Conservation (phyloP, 805 yeast genomes). For the Sugiyamaella boreocaroliniensis region DNA sequence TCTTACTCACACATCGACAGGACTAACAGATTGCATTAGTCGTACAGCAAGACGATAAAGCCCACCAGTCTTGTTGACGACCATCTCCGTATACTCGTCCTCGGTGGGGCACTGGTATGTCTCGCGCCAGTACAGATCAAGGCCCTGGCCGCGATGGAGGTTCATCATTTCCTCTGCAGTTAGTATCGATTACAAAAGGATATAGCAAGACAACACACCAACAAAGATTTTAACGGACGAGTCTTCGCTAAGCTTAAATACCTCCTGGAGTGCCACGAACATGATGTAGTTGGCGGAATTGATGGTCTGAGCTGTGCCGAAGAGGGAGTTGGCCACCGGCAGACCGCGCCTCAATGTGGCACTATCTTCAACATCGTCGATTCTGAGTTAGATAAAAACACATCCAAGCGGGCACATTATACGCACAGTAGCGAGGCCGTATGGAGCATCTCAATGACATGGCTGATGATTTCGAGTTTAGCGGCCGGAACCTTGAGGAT, state of each 20-base stretch:
- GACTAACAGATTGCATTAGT: constrained; percentile 43
- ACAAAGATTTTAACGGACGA: constrained; percentile 13
- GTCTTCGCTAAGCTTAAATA: constrained; percentile 32
- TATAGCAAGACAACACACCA: constrained; percentile 7
- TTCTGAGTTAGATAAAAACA: constrained; percentile 15
- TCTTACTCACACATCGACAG: constrained; percentile 13
- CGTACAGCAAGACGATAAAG: constrained; percentile 68
- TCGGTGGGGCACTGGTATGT: constrained; percentile 50
- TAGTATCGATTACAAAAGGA: neutral
- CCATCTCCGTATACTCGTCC: constrained; percentile 69
- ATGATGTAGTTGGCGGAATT: constrained; percentile 81
- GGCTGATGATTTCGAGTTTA: constrained; percentile 37
- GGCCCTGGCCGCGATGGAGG: constrained; percentile 84
- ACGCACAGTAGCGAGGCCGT: constrained; percentile 49
- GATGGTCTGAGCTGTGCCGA: constrained; percentile 72
- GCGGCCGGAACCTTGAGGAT: constrained; percentile 40
- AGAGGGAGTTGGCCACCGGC: constrained; percentile 72
- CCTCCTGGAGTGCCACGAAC: constrained; percentile 57
- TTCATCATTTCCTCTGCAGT: constrained; percentile 65
- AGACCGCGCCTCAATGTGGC: constrained; percentile 67
- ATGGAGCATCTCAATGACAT: constrained; percentile 54
- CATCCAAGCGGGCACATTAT: constrained; percentile 7
- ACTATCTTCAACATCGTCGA: constrained; percentile 86
- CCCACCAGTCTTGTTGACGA: constrained; percentile 84
- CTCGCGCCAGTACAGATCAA: constrained; percentile 87